Conservation (phyloP, 108 stramenopile species). For the Skeletonema potamos region DNA sequence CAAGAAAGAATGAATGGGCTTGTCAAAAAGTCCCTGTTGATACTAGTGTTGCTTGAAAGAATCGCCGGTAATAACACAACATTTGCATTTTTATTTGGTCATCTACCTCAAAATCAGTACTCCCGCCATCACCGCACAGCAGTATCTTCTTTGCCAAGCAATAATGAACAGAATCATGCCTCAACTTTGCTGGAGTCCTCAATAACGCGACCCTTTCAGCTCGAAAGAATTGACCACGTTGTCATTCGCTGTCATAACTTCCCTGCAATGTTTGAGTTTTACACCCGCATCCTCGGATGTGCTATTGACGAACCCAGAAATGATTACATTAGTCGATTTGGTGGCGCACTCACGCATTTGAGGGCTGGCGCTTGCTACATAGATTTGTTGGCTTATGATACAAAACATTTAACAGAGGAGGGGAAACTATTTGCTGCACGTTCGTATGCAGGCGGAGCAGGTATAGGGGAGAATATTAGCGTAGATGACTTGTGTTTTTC, state of each 20-base stretch:
- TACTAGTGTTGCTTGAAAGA: neutral
- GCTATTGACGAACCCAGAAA: constrained; percentile 36
- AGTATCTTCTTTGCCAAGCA: neutral
- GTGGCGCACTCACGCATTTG: constrained; percentile 53
- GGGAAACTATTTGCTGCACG: constrained; percentile 17
- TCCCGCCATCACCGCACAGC: neutral
- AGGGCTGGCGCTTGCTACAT: constrained; percentile 50
- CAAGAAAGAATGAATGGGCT: neutral
- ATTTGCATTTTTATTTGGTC: neutral
- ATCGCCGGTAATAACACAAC: neutral
- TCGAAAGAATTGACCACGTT: constrained; percentile 47
- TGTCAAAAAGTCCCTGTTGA: neutral
- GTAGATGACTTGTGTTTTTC: constrained; percentile 28
- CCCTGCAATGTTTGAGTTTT: constrained; percentile 51
- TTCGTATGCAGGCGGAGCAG: constrained; percentile 39
- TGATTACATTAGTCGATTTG: constrained; percentile 45
- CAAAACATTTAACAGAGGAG: constrained; percentile 26
- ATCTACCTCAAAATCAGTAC: neutral
- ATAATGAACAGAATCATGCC: neutral
- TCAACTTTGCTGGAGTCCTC: neutral
- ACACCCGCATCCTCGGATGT: constrained; percentile 45
- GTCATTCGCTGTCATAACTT: constrained; percentile 39
- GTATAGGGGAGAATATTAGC: neutral
- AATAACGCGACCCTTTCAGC: constrained; percentile 30
- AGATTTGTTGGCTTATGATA: constrained; percentile 47